phyloP scores from a whole-genome alignment of 2,329 filamentous ascomycete genomes.

The Hypoxylon sp. region DNA sequence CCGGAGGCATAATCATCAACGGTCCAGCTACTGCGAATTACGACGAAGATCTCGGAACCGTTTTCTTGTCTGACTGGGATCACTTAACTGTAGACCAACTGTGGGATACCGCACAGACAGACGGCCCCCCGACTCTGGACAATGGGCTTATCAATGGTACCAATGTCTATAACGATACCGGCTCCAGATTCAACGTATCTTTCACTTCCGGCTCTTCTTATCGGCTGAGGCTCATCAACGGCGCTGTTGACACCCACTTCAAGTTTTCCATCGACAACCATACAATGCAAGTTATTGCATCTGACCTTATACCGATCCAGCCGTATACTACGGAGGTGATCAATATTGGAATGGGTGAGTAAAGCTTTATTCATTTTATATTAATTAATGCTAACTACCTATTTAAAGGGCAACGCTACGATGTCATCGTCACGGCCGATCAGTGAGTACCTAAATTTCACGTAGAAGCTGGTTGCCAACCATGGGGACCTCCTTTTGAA shows the following conservation, averaged over 20 bases:
- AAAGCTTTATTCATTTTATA: not conserved
- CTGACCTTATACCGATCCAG: conserved; percentile 69
- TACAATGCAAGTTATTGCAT: conserved; percentile 67
- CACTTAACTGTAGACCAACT: conserved; percentile 60
- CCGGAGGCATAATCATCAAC: conserved; percentile 72
- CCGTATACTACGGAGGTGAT: conserved; percentile 65
- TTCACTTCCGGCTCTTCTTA: conserved; percentile 61
- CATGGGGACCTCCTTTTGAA: not conserved
- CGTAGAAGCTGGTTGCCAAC: conserved; percentile 49
- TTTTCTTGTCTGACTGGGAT: conserved; percentile 72
- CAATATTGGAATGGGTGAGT: conserved; percentile 50
- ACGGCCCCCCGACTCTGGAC: conserved; percentile 56
- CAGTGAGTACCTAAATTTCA: conserved; percentile 46
- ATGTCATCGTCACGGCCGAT: conserved; percentile 61
- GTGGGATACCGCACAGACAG: conserved; percentile 47
- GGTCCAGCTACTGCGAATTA: conserved; percentile 71
- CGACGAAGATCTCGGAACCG: conserved; percentile 71
- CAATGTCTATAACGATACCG: conserved; percentile 54
- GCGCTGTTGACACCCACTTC: conserved; percentile 59
- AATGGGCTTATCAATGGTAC: conserved; percentile 58
- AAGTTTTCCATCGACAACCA: conserved; percentile 70
- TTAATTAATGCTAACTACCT: conserved; percentile 27
- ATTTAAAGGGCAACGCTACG: conserved; percentile 57
- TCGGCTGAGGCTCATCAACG: conserved; percentile 63
- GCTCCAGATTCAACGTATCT: conserved; percentile 54